phyloP scores from a whole-genome alignment of 768 basidiomycete species.

The Termitomyces sp. region DNA sequence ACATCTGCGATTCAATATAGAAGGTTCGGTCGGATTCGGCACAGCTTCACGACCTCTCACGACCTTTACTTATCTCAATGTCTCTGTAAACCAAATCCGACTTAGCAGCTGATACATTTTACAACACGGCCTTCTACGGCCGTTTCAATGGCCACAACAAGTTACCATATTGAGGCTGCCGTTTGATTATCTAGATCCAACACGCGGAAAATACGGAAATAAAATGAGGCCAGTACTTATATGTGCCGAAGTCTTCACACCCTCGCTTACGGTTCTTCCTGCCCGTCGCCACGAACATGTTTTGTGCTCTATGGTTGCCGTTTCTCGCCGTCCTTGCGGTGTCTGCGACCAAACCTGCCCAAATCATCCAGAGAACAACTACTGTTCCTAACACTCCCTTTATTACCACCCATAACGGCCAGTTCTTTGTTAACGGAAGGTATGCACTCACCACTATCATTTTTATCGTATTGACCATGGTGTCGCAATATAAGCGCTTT shows the following conservation, averaged over 20 bases:
- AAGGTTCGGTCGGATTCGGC: not conserved
- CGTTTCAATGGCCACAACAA: not conserved
- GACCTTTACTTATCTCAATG: not conserved
- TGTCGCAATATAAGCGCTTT: conserved; percentile 16
- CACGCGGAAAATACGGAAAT: conserved; percentile 15
- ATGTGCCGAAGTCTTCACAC: conserved; percentile 4
- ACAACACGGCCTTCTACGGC: not conserved
- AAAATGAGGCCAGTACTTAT: conserved; percentile 6
- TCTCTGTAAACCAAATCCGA: conserved; percentile 3
- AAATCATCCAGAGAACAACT: conserved; percentile 15
- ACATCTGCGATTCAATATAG: not conserved
- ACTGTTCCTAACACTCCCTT: conserved; percentile 28
- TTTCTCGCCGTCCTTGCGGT: conserved; percentile 26
- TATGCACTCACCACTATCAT: conserved; percentile 6
- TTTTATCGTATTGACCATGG: not conserved
- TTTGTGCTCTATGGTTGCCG: conserved; percentile 21
- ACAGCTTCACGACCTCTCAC: not conserved
- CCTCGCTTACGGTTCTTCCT: conserved; percentile 11
- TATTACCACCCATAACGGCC: conserved; percentile 35
- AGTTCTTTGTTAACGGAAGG: conserved; percentile 55
- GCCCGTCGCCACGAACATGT: conserved; percentile 27
- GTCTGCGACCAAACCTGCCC: conserved; percentile 26
- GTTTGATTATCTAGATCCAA: conserved; percentile 4
- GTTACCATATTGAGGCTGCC: not conserved
- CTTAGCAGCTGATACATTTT: not conserved